phyloP scores from a whole-genome alignment of 192 early-diverging fungal genomes.

The Dimargaris verticillata region DNA sequence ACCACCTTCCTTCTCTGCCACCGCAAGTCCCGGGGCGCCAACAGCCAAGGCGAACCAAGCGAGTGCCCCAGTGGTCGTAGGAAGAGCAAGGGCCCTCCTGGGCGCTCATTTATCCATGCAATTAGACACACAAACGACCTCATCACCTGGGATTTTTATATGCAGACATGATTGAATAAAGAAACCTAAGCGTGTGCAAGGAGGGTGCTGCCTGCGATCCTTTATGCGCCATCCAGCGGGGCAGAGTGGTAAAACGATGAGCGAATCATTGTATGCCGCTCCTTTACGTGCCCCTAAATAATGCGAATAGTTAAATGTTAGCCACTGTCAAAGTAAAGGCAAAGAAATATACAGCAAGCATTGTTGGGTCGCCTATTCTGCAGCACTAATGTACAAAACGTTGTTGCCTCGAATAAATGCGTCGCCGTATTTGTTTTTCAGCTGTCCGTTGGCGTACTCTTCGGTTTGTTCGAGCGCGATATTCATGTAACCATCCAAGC shows the following conservation, averaged over 20 bases:
- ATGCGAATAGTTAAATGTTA: neutral
- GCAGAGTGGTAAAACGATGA: no score
- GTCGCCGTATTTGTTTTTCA: conserved; percentile 88
- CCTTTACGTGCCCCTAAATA: no score
- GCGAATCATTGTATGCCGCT: no score
- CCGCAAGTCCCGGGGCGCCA: neutral
- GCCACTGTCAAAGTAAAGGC: neutral
- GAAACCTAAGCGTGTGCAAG: no score
- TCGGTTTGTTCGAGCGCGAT: conserved; percentile 92
- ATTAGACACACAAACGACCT: no score
- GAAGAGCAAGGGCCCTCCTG: neutral
- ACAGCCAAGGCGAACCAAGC: neutral
- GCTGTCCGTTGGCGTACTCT: conserved; percentile 87
- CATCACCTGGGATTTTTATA: no score
- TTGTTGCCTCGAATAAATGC: conserved; percentile 97
- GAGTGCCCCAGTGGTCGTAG: neutral
- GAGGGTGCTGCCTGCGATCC: no score
- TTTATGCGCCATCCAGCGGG: no score
- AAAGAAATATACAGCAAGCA: neutral
- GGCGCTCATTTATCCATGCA: neutral
- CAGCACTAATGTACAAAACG: conserved; percentile 46
- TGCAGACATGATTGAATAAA: no score
- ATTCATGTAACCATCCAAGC: conserved; percentile 94
- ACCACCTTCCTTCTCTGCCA: neutral
- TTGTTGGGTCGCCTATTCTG: conserved; percentile 13